Conservation (phyloP, 2,329 filamentous ascomycete genomes). For the Sclerotinia sclerotiorum region DNA sequence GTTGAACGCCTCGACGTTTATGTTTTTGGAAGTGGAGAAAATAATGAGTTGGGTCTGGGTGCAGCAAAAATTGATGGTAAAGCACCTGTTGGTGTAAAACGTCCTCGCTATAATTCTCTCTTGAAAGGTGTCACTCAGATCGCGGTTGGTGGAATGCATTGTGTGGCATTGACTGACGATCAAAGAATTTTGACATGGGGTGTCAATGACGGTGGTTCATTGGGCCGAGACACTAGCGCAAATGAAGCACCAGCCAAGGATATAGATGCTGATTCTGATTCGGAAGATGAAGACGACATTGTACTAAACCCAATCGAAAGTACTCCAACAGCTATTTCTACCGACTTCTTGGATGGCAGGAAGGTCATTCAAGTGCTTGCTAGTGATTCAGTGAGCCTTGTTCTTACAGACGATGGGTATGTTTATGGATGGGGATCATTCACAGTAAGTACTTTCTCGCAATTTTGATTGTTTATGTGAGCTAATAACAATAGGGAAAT, state of each 20-base stretch:
- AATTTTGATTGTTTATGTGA: not conserved
- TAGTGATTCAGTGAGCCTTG: conserved; percentile 74
- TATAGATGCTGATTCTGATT: conserved; percentile 49
- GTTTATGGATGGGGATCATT: conserved; percentile 88
- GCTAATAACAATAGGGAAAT: conserved; percentile 50
- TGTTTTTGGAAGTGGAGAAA: conserved; percentile 76
- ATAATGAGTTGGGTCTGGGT: conserved; percentile 81
- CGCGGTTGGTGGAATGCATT: conserved; percentile 81
- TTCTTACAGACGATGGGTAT: conserved; percentile 69
- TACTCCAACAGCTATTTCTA: conserved; percentile 52
- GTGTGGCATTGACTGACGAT: conserved; percentile 71
- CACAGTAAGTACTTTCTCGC: conserved; percentile 49
- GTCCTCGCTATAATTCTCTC: conserved; percentile 67
- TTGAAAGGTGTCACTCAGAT: conserved; percentile 70
- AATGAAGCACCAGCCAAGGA: conserved; percentile 61
- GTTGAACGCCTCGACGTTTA: conserved; percentile 61
- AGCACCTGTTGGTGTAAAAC: conserved; percentile 69
- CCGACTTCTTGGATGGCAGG: conserved; percentile 6
- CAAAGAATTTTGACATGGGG: conserved; percentile 85
- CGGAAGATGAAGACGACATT: conserved; percentile 50
- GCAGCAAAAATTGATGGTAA: conserved; percentile 60
- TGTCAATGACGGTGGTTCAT: conserved; percentile 80
- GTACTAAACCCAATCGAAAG: conserved; percentile 72
- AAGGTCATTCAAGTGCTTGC: conserved; percentile 52
- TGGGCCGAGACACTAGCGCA: conserved; percentile 67